Conservation (phyloP, 129 eudicot species). For the Kitagawia praeruptora region DNA sequence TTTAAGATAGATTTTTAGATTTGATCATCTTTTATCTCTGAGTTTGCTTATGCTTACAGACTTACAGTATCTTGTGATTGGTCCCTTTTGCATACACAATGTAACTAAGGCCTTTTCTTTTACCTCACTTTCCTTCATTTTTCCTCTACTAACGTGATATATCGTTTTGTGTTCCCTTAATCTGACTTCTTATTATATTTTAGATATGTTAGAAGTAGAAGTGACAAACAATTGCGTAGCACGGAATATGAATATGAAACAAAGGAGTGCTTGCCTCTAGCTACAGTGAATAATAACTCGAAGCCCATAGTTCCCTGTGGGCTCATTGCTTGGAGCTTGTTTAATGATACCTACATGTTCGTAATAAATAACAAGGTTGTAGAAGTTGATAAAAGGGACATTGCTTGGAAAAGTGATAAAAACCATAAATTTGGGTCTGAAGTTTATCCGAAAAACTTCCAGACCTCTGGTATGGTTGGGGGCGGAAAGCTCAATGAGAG, state of each 20-base stretch:
- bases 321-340: slow-evolving; percentile 87
- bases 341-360: slow-evolving; percentile 69
- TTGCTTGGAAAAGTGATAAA: slow-evolving; percentile 78
- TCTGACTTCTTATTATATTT: slow-evolving; percentile 4
- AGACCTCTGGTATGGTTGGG: slow-evolving; percentile 41
- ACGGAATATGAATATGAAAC: slow-evolving; percentile 17
- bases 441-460: slow-evolving; percentile 73
- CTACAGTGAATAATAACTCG: neutral
- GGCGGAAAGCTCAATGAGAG: slow-evolving; percentile 53
- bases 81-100: neutral
- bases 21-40: too few species aligned
- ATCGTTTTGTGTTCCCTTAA: neutral
- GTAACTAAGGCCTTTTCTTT: neutral
- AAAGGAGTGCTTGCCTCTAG: slow-evolving; percentile 52
- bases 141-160: neutral
- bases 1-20: too few species aligned
- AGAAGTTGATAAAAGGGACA: slow-evolving; percentile 48
- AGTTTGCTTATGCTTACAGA: neutral
- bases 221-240: slow-evolving; percentile 55
- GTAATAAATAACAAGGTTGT: slow-evolving; percentile 22
- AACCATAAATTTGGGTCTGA: slow-evolving; percentile 59
- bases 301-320: slow-evolving; percentile 63
- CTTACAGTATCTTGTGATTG: neutral
- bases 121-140: neutral
- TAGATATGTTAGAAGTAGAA: slow-evolving; percentile 92